Conservation (phyloP, 2,329 filamentous ascomycete species). For the Karstenula rhodostoma region DNA sequence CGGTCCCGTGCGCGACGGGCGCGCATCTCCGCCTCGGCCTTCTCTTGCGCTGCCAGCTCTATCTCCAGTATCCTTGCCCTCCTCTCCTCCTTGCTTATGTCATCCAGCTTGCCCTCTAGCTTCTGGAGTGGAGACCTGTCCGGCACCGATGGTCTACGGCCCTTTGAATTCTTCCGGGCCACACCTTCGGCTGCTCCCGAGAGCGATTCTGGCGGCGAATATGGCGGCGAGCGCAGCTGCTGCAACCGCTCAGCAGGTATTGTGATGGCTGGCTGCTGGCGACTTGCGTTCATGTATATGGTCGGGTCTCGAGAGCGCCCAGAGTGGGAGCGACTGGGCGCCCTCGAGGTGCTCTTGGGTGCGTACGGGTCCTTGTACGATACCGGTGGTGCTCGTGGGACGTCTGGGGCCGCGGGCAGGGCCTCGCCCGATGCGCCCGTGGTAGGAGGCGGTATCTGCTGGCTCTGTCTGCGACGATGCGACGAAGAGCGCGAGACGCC, state of each 20-base stretch:
- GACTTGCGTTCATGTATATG: constrained; percentile 44
- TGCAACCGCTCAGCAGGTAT: constrained; percentile 42
- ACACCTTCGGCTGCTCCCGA: constrained; percentile 34
- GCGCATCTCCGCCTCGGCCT: constrained; percentile 54
- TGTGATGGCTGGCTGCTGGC: constrained; percentile 45
- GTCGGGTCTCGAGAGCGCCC: constrained; percentile 42
- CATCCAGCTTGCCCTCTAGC: constrained; percentile 87
- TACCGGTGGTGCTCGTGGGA: constrained; percentile 64
- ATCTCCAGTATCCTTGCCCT: constrained; percentile 83
- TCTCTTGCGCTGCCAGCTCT: constrained; percentile 75
- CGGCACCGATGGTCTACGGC: constrained; percentile 67
- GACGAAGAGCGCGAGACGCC: constrained; percentile 34
- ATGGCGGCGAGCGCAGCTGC: constrained; percentile 42
- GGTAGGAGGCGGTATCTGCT: constrained; percentile 38
- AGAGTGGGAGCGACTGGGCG: constrained; percentile 36
- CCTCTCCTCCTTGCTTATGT: constrained; percentile 96
- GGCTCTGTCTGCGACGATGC: constrained; percentile 43
- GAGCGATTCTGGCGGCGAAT: constrained; percentile 39
- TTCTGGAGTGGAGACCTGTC: constrained; percentile 92
- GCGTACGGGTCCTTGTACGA: constrained; percentile 50
- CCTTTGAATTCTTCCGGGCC: constrained; percentile 28
- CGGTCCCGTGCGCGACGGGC: constrained; percentile 42
- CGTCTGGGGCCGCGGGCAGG: constrained; percentile 64
- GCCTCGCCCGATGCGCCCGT: constrained; percentile 32
- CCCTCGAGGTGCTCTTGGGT: constrained; percentile 35